phyloP scores from a whole-genome alignment of 1,139 yeast genomes.

The Insectozyma bohioensis region DNA sequence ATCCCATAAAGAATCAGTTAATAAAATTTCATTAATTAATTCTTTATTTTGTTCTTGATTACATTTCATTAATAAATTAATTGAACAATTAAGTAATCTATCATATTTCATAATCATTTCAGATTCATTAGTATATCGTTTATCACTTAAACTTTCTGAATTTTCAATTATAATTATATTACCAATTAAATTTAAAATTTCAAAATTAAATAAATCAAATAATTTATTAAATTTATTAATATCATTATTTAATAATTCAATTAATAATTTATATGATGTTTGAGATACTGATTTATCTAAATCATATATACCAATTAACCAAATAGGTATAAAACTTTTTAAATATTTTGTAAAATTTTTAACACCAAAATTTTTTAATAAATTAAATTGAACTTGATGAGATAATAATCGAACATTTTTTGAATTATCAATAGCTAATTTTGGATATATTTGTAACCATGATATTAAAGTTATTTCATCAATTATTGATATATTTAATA shows the following conservation, averaged over 20 bases:
- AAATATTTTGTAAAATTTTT: conserved; percentile 59
- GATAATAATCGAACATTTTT: conserved; percentile 59
- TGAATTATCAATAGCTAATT: conserved; percentile 70
- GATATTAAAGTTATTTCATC: conserved; percentile 56
- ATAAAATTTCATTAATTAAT: conserved; percentile 30
- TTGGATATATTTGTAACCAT: conserved; percentile 84
- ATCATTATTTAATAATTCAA: conserved; percentile 56
- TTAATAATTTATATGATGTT: conserved; percentile 48
- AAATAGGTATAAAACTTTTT: conserved; percentile 67
- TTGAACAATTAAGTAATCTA: conserved; percentile 54
- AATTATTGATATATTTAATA: conserved; percentile 22
- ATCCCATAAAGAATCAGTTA: conserved; percentile 47
- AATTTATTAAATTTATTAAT: conserved; percentile 53
- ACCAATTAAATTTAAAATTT: conserved; percentile 54
- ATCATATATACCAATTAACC: conserved; percentile 74
- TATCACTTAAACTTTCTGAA: conserved; percentile 68
- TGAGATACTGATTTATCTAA: conserved; percentile 59
- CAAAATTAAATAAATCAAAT: conserved; percentile 58
- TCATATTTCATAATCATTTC: conserved; percentile 69
- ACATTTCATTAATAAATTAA: conserved; percentile 50
- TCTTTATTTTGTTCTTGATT: conserved; percentile 11
- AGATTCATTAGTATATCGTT: conserved; percentile 64
- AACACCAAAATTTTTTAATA: conserved; percentile 56
- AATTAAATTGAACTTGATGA: conserved; percentile 62
- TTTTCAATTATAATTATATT: conserved; percentile 58